Percentiles rank a stretch among this genome's conserved stretches.
Evolutionary conservation across 805 yeast species (phyloP).

Genomic region (Wickerhamomyces subpelliculosus): DNA sequence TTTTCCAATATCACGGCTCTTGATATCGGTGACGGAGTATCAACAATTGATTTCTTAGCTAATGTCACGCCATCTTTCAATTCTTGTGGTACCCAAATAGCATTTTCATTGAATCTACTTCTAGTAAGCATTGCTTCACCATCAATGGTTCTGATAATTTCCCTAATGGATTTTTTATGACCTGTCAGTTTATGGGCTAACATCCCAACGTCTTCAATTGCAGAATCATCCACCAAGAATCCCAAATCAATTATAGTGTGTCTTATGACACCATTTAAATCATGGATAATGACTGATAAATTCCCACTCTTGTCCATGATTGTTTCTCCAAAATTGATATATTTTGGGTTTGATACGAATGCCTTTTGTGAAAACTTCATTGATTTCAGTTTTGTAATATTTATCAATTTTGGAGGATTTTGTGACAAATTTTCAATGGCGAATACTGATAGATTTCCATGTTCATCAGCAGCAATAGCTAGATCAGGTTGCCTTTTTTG

Average conservation of each 20-base stretch:
- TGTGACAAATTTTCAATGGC: constrained; percentile 43
- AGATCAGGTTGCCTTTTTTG: constrained; percentile 32
- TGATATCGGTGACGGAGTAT: constrained; percentile 40
- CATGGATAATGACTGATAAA: constrained; percentile 40
- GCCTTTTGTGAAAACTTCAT: constrained; percentile 18
- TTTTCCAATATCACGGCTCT: constrained; percentile 42
- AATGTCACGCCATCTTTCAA: constrained; percentile 29
- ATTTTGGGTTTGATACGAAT: constrained; percentile 26
- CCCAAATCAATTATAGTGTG: constrained; percentile 24
- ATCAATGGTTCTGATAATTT: constrained; percentile 56
- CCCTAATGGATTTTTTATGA: constrained; percentile 73
- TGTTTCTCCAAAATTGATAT: constrained; percentile 29
- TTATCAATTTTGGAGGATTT: constrained; percentile 49
- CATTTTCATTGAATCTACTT: constrained; percentile 56
- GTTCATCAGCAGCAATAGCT: constrained; percentile 32
- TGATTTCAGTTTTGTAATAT: constrained; percentile 29
- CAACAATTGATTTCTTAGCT: constrained; percentile 30
- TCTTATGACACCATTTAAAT: constrained; percentile 31
- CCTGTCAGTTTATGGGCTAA: constrained; percentile 68
- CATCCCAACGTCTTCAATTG: constrained; percentile 13
- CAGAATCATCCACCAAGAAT: constrained; percentile 13
- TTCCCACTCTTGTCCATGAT: constrained; percentile 17
- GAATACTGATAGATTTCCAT: constrained; percentile 37
- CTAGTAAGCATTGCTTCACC: constrained; percentile 55
- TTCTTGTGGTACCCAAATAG: constrained; percentile 47